phyloP scores from a whole-genome alignment of 345 rosid genomes.

The Crucihimalaya himalaica region DNA sequence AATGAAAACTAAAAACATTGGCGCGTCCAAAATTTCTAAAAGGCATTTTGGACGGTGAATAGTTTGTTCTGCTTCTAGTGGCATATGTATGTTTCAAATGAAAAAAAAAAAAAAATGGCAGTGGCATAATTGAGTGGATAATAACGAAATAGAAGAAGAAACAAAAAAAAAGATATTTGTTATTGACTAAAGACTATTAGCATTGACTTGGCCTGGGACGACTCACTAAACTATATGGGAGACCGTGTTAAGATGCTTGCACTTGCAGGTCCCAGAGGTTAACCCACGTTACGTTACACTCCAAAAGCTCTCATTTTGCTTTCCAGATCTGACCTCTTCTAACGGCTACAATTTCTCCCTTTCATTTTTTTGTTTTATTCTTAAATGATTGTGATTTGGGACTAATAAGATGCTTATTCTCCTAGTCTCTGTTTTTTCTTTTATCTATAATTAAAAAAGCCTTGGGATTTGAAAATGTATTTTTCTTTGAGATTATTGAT shows the following conservation, averaged over 20 bases:
- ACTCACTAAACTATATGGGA: background rate
- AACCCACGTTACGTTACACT: background rate
- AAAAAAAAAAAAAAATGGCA: no score
- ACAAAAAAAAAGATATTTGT: no score
- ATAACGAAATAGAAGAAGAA: no score
- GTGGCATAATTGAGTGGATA: background rate
- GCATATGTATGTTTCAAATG: no score
- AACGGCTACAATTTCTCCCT: constrained; percentile 17
- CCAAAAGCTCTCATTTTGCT: constrained; percentile 1
- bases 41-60: no score
- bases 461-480: background rate
- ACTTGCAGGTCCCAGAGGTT: constrained; percentile 19
- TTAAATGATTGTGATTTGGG: background rate
- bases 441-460: background rate
- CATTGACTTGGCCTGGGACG: no score
- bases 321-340: background rate
- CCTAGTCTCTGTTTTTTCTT: background rate
- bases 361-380: background rate
- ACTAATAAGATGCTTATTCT: background rate
- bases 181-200: no score
- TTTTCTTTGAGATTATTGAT: background rate
- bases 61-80: no score
- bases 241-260: constrained; percentile 6
- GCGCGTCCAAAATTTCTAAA: no score
- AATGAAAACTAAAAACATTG: no score